A percentile compares a stretch with the other conserved stretches of the same genome.
Conservation (phyloP, 768 basidiomycete species). For the Tulasnella sp. region DNA sequence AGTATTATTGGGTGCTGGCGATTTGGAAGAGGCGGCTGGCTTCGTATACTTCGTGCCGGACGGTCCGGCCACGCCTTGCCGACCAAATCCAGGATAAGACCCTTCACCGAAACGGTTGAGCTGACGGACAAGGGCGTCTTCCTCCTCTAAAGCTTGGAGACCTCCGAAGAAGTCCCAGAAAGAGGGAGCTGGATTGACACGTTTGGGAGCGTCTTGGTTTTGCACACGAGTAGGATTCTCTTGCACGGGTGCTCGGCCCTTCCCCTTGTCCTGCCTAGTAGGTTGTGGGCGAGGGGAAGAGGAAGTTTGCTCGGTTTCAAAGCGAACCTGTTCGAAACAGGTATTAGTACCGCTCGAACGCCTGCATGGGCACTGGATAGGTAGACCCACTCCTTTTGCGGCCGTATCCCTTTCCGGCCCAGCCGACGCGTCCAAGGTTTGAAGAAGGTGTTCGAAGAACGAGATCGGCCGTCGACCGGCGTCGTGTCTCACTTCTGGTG, state of each 20-base stretch:
- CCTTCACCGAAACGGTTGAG: background rate
- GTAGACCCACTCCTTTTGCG: too few species aligned
- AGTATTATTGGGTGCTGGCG: too few species aligned
- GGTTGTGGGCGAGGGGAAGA: background rate
- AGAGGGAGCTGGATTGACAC: background rate
- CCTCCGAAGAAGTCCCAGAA: background rate
- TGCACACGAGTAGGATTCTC: background rate
- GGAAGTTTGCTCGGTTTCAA: background rate
- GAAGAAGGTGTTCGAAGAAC: too few species aligned
- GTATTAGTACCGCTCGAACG: background rate
- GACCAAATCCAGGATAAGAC: background rate
- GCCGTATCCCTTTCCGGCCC: too few species aligned
- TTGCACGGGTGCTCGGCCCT: background rate
- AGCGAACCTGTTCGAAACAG: background rate
- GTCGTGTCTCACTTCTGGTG: background rate
- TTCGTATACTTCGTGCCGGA: too few species aligned
- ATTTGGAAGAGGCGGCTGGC: too few species aligned
- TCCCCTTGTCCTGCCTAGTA: background rate
- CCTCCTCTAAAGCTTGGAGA: background rate
- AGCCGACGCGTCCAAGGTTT: too few species aligned
- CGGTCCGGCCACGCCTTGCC: too few species aligned
- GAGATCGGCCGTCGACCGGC: background rate
- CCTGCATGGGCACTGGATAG: too few species aligned
- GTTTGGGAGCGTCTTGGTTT: background rate
- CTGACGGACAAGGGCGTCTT: background rate